A percentile compares a stretch with the other conserved stretches of the same genome.
These are phyloP conservation scores for Penicillium parvum DNA, from an alignment of 495 filamentous ascomycete genomes.

Conservation along the genomic window DNA sequence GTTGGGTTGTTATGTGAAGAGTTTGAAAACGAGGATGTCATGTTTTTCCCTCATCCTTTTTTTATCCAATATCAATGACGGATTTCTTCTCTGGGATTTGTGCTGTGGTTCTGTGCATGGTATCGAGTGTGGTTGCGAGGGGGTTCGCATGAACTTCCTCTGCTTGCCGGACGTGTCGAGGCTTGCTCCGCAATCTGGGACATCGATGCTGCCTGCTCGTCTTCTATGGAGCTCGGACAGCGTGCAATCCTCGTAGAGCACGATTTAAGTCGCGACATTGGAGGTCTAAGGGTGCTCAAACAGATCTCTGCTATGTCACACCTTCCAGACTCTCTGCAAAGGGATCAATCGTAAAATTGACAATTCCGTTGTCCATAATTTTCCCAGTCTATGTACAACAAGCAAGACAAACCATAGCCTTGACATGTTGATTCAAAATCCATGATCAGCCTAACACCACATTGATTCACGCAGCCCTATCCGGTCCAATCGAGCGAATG, in stretches of 20 bases:
- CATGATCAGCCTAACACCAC: no score
- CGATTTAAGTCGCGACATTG: no score
- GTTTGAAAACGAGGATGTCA: constrained; percentile 28
- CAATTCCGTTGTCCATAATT: background rate
- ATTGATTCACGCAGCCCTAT: background rate
- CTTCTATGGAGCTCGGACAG: no score
- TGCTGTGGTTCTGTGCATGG: background rate
- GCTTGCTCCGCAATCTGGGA: no score
- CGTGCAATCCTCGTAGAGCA: no score
- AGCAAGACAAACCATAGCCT: background rate
- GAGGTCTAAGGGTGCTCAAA: no score
- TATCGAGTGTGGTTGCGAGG: background rate
- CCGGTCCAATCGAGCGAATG: constrained; percentile 51
- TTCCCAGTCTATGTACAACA: constrained; percentile 7
- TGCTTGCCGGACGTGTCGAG: no score
- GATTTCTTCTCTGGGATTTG: constrained; percentile 25
- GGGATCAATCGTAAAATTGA: no score
- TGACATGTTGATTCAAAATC: no score
- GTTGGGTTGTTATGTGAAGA: constrained; percentile 27
- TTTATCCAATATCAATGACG: constrained; percentile 38
- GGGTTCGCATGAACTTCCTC: background rate
- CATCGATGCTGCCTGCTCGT: no score
- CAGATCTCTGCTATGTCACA: no score
- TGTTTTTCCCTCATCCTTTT: constrained; percentile 29
- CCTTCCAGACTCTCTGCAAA: no score